Evolutionary conservation across 1,284 basidiomycete genomes (phyloP), one percentile per base, ranked within the genome.

Genomic region (Pseudomicrostroma phylloplanum): DNA sequence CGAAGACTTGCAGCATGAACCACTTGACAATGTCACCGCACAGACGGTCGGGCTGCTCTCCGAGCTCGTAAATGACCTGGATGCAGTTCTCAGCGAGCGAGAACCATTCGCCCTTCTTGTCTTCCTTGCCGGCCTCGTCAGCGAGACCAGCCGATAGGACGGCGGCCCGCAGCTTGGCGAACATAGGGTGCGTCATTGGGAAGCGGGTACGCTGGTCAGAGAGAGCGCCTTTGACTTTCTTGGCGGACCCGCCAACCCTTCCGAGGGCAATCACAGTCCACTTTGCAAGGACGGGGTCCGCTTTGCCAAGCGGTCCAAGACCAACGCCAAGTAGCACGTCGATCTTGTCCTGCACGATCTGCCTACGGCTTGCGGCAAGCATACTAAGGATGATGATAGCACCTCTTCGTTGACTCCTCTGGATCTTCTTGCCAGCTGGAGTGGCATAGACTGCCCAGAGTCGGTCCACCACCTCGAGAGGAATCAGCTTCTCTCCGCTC

Each of bases 341-440:
- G 1, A 96, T 86, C 51, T 87, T 86, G 68, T 96, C 91, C 1
- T 87, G 88, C n/a, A 97, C 86, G 26, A 98, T 86, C 62, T 87
- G 86, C 55, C 88, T 84, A 72, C 86, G 88, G 0, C 93, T 91
- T 9, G 92, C 81, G 0, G 92, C 94, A 39, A 98, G 83, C 94
- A 98, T 98, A 46, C 93, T 90, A 6, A 98, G 84, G 57, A 97
- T 88, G 70, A 96, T 92, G 71, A 97, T 93, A 0, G 93, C 90
- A 0, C 93, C 94, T 61, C 91, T 86, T 36, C 94, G 85, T 79
- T 98, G 94, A 30, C 84, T 83, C 66, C 86, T 86, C 0, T 91
- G 90, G 57, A 79, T 79, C 21, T 54, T 54, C 13, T 26, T 21
- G 55, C 69, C 67, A 11, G 67, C 68, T 21, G 69, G 62, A n/a